Base-by-base conservation (phyloP, 2,329 filamentous ascomycete genomes). In the Pseudohalonectria lignicola region DNA sequence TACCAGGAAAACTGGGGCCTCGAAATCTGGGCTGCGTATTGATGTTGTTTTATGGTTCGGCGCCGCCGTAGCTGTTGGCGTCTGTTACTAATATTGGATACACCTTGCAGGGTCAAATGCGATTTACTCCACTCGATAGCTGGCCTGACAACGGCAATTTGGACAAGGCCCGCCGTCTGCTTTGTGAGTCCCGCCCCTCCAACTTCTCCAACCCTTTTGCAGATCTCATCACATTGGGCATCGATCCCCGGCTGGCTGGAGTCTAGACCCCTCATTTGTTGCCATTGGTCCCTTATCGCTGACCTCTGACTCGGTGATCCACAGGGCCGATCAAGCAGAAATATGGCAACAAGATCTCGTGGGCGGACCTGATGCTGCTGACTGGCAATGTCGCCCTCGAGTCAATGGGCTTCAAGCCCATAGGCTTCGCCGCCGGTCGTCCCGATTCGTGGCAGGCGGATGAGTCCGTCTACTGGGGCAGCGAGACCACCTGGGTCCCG, bases 291-390 rank as follows among this genome's bases (percentile, higher is more conserved):
- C n/a, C n/a, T n/a, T n/a, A n/a, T n/a, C n/a, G n/a, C n/a, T n/a
- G n/a, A n/a, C n/a, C n/a, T n/a, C n/a, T n/a, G n/a, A n/a, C n/a
- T n/a, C n/a, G n/a, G n/a, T n/a, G n/a, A n/a, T n/a, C 23, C 19
- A 1, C 15, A 36, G 34, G 79, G 77, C 81, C 81, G 36, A 78
- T 86, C 62, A 86, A 86, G 71, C 79, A 83, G 49, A 86, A 86
- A 67, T 86, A 86, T 44, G 81, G 81, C 54, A 75, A 73, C 66
- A 83, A 80, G 64, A 80, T 86, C 57, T 86, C 81, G 0, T 86
- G 81, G 81, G 76, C 79, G 7, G 81, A 86, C 53, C 60, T 86
- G 40, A 60, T 79, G 34, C 66, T 84, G 36, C 71, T 86, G 37
- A 71, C 78, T 23, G 81, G 81, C 42, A 85, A 85, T 53, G 79